Evolutionary conservation across 1,139 yeast genomes (phyloP).

Genomic region (Debaryomyces robertsiae): DNA sequence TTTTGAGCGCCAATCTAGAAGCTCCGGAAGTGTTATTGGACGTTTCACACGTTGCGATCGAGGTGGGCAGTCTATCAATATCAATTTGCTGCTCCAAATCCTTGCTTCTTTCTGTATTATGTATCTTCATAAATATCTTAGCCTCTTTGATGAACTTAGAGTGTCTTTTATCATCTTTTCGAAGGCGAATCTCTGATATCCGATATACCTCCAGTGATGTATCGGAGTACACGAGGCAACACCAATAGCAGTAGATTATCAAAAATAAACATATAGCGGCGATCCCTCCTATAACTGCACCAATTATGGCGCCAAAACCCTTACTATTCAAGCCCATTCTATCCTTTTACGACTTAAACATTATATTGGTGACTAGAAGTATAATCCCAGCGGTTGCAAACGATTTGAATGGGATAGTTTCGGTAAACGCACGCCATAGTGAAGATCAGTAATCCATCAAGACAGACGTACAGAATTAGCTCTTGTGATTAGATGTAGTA

Average conservation of each 20-base stretch:
- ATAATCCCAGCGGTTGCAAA: constrained; percentile 1
- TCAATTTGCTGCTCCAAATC: constrained; percentile 9
- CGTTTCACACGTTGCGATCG: constrained; percentile 6
- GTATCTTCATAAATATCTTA: neutral
- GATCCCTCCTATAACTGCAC: constrained; percentile 11
- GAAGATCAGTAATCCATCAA: neutral
- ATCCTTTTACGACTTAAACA: neutral
- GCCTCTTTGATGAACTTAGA: neutral
- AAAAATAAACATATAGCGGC: constrained; percentile 5
- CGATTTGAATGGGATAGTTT: neutral
- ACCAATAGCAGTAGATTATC: constrained; percentile 9
- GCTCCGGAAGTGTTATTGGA: constrained; percentile 2
- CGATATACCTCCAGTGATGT: constrained; percentile 3
- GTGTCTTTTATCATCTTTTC: neutral
- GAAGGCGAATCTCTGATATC: constrained; percentile 9
- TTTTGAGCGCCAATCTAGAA: constrained; percentile 8
- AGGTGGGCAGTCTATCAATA: constrained; percentile 7
- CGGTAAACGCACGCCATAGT: neutral
- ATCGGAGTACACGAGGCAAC: constrained; percentile 12
- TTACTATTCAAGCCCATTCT: constrained; percentile 9
- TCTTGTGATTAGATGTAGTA: neutral
- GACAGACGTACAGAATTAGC: no score
- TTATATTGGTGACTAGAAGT: neutral
- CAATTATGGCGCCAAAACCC: constrained; percentile 11
- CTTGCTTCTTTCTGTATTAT: neutral